A percentile compares a stretch with the other conserved stretches of the same genome.
Conservation (phyloP, 148 eudicot species). For the Arctostaphylos glauca region DNA sequence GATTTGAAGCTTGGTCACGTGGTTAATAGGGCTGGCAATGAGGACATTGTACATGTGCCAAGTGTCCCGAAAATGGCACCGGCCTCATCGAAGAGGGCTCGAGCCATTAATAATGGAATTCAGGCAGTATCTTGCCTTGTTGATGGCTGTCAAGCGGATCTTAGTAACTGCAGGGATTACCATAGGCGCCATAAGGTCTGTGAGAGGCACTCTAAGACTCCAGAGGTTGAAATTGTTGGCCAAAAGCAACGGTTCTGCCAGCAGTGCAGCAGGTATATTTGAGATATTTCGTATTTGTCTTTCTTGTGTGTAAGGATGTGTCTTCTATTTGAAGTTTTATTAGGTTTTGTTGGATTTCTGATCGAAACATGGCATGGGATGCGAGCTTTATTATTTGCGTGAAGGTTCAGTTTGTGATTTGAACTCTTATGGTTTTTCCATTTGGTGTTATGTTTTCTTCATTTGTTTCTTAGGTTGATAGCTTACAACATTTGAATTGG, state of each 20-base stretch:
- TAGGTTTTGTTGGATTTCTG: neutral
- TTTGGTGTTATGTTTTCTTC: neutral
- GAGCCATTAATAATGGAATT: conserved; percentile 32
- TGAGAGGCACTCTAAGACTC: conserved; percentile 67
- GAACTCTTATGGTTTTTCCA: neutral
- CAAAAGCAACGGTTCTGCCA: conserved; percentile 65
- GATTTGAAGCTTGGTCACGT: conserved; percentile 51
- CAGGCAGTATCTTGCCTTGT: conserved; percentile 51
- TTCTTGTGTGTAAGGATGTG: neutral
- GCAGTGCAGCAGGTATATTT: conserved; percentile 66
- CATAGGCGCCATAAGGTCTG: conserved; percentile 77
- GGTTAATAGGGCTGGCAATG: conserved; percentile 24
- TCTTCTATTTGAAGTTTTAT: neutral
- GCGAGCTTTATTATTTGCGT: neutral
- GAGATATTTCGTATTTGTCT: neutral
- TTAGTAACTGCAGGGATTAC: conserved; percentile 61
- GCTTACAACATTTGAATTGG: neutral
- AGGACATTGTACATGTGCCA: conserved; percentile 24
- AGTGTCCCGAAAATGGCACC: conserved; percentile 33
- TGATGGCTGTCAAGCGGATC: conserved; percentile 63
- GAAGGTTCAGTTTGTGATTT: neutral
- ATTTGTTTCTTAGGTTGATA: neutral
- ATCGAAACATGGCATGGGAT: neutral
- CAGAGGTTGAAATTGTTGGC: conserved; percentile 55
- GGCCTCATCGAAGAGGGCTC: conserved; percentile 52